Evolutionary conservation across 1,284 basidiomycete species (phyloP), one percentile per base, ranked within the genome.

Genomic region (Blastosporella zonata): DNA sequence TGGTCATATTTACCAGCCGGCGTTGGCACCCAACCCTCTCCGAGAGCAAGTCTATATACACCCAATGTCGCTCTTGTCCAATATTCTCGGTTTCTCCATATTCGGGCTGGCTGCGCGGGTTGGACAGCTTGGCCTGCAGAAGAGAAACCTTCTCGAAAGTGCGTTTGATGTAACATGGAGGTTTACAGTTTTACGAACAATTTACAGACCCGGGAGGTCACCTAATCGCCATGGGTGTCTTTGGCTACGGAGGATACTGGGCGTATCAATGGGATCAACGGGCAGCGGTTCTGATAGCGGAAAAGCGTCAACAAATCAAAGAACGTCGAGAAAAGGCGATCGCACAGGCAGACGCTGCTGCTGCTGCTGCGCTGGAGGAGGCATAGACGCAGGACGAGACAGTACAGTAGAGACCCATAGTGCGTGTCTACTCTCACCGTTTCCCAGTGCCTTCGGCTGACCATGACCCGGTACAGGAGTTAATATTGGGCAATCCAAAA

Each of bases 121-220:
- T 53, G 88, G 88, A 58, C 90, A 93, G 67, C 82, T 93, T 18
- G 85, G 84, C 44, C 84, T 93, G 58, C 87, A 90, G 64, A 79
- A 72, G 58, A 74, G 82, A 58, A 80, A 81, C 59, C 71, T 87
- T 41, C 73, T 82, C 62, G 73, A 78, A 40, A 87, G 87, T 90
- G 62, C 60, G 87, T 79, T 15, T 25, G 47, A 43, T 36, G 21
- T 33, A 12, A 22, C 17, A 40, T 13, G 21, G 7, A 31, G 15
- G 33, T 21, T 36, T 22, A 44, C 15, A 18, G 15, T 34, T 25
- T 34, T 45, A 33, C 17, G 25, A 36, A 38, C 13, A 27, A 33
- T 47, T 18, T 27, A 39, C 56, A 88, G 86, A 87, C 70, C 72
- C 79, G 5, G 75, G 73, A 35, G 85, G 79, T 28, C 85, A 88